Evolutionary conservation across 352 stramenopile genomes (phyloP), one percentile per base, ranked within the genome.

Genomic region (Phytophthora citrophthora): DNA sequence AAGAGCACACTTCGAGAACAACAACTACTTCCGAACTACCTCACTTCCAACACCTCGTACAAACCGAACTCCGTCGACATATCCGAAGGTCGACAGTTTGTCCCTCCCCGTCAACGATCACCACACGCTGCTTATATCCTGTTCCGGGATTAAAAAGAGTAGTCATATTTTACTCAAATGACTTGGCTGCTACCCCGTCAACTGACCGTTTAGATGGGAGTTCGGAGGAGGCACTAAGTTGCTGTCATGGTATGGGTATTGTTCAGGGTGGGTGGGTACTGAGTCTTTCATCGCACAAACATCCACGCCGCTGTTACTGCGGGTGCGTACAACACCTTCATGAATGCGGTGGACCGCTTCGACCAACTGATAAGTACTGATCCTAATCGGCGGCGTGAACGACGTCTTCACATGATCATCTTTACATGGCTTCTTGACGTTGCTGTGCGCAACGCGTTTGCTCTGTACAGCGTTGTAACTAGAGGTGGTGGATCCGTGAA

Each of bases 111-210:
- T 16, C 16, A 39, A 1, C 54, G 31, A 15, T 54, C 54, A 18
- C 41, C 54, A 12, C 29, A 47, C 23, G 31, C 29, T 6, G 20
- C 31, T 12, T 62, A 41, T 23, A 48, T 62, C 5, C 13, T 54
- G 0, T 48, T 62, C 15, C 29, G 18, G 2, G 54, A 62, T 13
- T n/a, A n/a, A 62, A 62, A 31, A 44, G 16, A 29, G 29, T 52
- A 1, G 40, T 61, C 2, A 1, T 61, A 3, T 61, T 61, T n/a
- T 61, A 61, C 29, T 52, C 53, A 5, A 52, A 61, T 7, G 53
- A 47, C 23, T 5, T 61, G 1, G 43, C 43, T 10, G 10, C 8
- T 3, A 54, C 54, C 18, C 54, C 41, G 4, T 44, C 18, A 4
- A 8, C 20, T 18, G 6, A 53, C 29, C 29, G 53, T 23, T 15